Evolutionary conservation across 345 rosid species (phyloP).

Genomic region (Pistacia integerrima): DNA sequence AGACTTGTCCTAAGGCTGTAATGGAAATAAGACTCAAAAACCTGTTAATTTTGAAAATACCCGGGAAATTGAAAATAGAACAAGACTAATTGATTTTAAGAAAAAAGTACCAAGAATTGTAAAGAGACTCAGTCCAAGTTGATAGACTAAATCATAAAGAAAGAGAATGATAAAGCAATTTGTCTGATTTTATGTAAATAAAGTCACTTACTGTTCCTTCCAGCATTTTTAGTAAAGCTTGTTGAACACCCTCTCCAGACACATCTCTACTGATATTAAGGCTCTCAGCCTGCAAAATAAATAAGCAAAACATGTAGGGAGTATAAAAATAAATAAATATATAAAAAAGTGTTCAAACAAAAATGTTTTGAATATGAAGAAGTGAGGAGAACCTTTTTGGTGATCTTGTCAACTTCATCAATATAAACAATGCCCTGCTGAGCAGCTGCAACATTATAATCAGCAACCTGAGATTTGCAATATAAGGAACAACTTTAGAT

Average conservation of each 20-base stretch:
- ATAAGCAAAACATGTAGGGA: constrained; percentile 3
- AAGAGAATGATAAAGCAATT: neutral
- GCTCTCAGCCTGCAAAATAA: constrained; percentile 79
- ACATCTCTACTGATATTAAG: constrained; percentile 98
- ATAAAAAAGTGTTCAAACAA: neutral
- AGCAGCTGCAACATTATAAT: constrained; percentile 97
- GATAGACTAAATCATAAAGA: too few relatives aligned
- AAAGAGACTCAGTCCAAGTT: too few relatives aligned
- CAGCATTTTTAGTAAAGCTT: constrained; percentile 93
- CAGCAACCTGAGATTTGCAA: constrained; percentile 65
- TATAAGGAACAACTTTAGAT: neutral
- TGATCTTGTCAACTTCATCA: constrained; percentile 98
- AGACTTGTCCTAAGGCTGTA: neutral
- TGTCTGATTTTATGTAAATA: constrained; percentile 6
- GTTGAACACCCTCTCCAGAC: constrained; percentile 99
- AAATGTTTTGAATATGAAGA: neutral
- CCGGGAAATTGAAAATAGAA: too few relatives aligned
- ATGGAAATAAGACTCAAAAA: too few relatives aligned
- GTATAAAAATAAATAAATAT: neutral
- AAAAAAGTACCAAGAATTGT: too few relatives aligned
- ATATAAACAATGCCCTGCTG: constrained; percentile 99
- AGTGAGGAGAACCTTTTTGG: constrained; percentile 68
- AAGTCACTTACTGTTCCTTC: constrained; percentile 90
- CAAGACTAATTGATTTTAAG: too few relatives aligned
- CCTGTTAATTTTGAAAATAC: too few relatives aligned